Percentiles rank a stretch among this genome's conserved stretches.
Conservation (phyloP, 768 basidiomycete genomes). For the Russula brevipes region DNA sequence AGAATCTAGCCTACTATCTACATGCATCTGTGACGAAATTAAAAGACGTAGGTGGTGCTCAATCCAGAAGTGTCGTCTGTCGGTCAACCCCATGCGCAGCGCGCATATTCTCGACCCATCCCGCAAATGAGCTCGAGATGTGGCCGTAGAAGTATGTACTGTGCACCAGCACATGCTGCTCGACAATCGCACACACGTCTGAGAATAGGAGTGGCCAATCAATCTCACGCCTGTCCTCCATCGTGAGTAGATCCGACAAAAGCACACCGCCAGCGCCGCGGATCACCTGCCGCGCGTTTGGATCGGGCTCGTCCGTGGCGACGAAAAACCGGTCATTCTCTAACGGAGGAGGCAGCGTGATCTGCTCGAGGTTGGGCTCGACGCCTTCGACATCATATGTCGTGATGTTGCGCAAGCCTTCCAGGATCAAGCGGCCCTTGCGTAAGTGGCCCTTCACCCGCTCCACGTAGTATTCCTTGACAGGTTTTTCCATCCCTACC, state of each 20-base stretch:
- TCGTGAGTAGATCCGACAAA: constrained; percentile 39
- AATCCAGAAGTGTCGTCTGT: constrained; percentile 34
- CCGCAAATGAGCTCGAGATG: constrained; percentile 35
- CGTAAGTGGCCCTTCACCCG: constrained; percentile 31
- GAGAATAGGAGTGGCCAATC: constrained; percentile 44
- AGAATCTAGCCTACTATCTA: no score
- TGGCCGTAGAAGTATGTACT: constrained; percentile 38
- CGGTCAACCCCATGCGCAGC: constrained; percentile 36
- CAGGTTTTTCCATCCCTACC: constrained; percentile 35
- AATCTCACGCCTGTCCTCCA: constrained; percentile 36
- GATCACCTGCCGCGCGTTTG: constrained; percentile 32
- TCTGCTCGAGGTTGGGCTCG: constrained; percentile 8
- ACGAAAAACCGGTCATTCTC: constrained; percentile 29
- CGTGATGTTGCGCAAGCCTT: constrained; percentile 1
- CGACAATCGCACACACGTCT: constrained; percentile 40
- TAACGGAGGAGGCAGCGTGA: background rate
- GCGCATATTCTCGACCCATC: constrained; percentile 37
- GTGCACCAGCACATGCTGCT: constrained; percentile 36
- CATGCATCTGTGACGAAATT: no score
- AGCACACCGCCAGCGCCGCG: constrained; percentile 38
- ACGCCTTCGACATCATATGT: constrained; percentile 14
- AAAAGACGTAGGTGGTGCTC: background rate
- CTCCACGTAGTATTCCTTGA: constrained; percentile 33
- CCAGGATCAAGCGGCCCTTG: constrained; percentile 31
- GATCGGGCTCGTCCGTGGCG: constrained; percentile 41